Conservation (phyloP, 2,329 filamentous ascomycete species). For the Penicillium expansum region DNA sequence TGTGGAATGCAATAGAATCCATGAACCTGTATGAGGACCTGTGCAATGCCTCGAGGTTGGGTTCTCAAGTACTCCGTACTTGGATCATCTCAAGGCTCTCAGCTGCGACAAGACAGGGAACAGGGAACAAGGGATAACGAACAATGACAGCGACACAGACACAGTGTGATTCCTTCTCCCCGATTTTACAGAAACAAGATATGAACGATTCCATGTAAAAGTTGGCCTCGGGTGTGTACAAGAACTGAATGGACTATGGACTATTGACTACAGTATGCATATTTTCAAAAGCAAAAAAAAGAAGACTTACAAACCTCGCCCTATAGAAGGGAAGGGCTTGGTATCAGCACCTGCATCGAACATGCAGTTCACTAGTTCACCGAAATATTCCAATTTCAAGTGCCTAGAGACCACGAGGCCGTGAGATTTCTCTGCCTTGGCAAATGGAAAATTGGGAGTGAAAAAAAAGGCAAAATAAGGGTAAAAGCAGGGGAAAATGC, state of each 20-base stretch:
- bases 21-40: neutral
- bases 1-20: neutral
- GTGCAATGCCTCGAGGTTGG: neutral
- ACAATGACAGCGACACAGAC: neutral
- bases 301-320: neutral
- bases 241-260: neutral
- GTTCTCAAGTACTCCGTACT: neutral
- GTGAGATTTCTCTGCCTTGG: neutral
- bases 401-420: constrained; percentile 3
- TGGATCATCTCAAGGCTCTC: neutral
- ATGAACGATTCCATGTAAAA: neutral
- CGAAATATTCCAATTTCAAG: constrained; percentile 1
- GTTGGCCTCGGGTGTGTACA: neutral
- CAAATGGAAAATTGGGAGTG: neutral
- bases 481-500: constrained; percentile 3
- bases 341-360: constrained; percentile 2
- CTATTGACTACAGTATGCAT: constrained; percentile 9
- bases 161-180: neutral
- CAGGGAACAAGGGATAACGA: constrained; percentile 1
- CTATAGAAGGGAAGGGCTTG: neutral
- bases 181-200: neutral
- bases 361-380: neutral
- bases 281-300: neutral
- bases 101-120: constrained; percentile 1
- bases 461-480: constrained; percentile 6